Evolutionary conservation across 305 asterid genomes (phyloP), one percentile per base, ranked within the genome.

Genomic region (Fraxinus greggii): DNA sequence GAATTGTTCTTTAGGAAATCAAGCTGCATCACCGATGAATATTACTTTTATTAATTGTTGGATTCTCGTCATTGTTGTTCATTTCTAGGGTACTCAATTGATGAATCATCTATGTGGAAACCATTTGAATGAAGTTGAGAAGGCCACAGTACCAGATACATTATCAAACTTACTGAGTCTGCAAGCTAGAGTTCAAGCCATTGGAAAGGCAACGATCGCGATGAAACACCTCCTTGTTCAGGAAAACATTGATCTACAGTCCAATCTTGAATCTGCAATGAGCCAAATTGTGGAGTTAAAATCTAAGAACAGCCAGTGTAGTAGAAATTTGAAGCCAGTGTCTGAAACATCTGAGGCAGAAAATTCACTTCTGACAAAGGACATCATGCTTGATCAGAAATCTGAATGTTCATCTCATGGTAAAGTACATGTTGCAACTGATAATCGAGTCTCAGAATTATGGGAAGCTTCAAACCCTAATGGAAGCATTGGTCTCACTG

Each of bases 361-460:
- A 36, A 88, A 77, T n/a, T 84, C 89, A 67, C 91, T 92, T 72
- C 75, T 93, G 87, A 90, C 98, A 21, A 97, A 97, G 86, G 99
- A 97, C 79, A 97, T 97, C 4, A 88, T 95, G 89, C 99, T 97
- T 78, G 99, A 97, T 86, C 98, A 92, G 85, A 74, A 84, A 78
- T 93, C 98, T 3, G 97, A 93, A 74, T 88, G 92, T 86, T 91
- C 99, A 15, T 88, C 98, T 23, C 83, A 88, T 79, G 88, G 89
- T 86, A 90, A 89, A 85, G 93, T 89, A 82, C 89, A 87, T 38
- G 82, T 38, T 72, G 90, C 83, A 32, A 72, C 82, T 21, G 91
- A 90, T 63, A 82, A 82, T 79, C 92, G 84, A 81, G 86, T 78
- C n/a, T 83, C 85, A 5, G 94, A 89, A 86, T 40, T 78, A 23